Base-by-base conservation (phyloP, 306 rosid species). In the Dalbergia cultrata region DNA sequence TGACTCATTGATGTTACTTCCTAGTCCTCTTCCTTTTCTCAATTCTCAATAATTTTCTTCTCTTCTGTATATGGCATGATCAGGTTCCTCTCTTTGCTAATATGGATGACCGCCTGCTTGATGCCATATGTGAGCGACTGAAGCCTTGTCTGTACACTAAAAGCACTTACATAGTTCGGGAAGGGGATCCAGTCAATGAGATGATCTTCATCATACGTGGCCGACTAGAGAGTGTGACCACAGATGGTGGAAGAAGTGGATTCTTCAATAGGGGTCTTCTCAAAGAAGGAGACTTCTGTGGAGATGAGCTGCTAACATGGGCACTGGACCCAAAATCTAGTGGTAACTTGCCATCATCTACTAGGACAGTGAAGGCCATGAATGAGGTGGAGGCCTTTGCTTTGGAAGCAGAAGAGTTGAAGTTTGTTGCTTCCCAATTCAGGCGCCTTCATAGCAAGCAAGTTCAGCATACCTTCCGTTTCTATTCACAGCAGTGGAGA, bases 401-500 rank as follows among this genome's bases (percentile, higher is more conserved):
- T 19, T 87, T 95, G 57, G 97, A 95, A 61, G 94, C 97, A 58
- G 99, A 92, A 74, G 95, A 92, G 80, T 84, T 93, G 82, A 95
- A 89, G 78, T 90, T 89, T 84, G 99, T 95, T 14, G 94, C 97
- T 49, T 88, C 90, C 43, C 99, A 95, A 78, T 95, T 92, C 81
- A 89, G 97, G 83, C 85, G 93, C 37, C 88, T 95, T 39, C 99
- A 91, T 53, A 92, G 97, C 56, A 83, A 92, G 41, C 95, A 92
- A 45, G 97, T 95, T 56, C 99, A 95, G 66, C 93, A 95, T 72
- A 94, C 98, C 13, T 91, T 94, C 81, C 89, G 97, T 10, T 94
- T 92, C 85, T 92, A 92, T 88, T 95, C 97, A 0, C 97, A 93
- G 88, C 99, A 93, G 39, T 95, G 99, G 99, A 78, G 99, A 76